These are phyloP conservation scores for Leccinum pachyderme DNA, from an alignment of 1,284 basidiomycete species.

Conservation along the genomic window DNA sequence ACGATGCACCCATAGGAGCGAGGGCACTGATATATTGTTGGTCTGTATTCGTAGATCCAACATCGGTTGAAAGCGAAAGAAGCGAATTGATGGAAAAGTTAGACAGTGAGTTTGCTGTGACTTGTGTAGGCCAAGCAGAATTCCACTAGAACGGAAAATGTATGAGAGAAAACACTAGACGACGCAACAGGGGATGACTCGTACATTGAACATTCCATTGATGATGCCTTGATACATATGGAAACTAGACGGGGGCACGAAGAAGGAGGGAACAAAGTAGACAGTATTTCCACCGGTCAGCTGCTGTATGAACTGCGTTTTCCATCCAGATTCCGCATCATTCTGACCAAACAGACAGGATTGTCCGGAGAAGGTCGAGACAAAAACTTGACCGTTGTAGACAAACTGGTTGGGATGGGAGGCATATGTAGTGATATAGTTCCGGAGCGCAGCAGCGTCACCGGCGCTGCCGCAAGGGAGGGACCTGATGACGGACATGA, in stretches of 20 bases:
- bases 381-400: conserved; percentile 58
- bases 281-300: conserved; percentile 48
- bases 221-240: conserved; percentile 47
- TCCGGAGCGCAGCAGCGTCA: conserved; percentile 58
- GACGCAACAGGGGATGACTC: conserved; percentile 7
- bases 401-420: conserved; percentile 64
- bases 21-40: conserved; percentile 43
- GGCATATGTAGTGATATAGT: conserved; percentile 57
- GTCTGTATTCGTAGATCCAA: conserved; percentile 51
- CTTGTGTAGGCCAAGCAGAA: conserved; percentile 59
- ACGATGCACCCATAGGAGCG: conserved; percentile 27
- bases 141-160: conserved; percentile 49
- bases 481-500: conserved; percentile 37
- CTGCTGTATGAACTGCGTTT: conserved; percentile 51
- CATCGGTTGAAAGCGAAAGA: conserved; percentile 37
- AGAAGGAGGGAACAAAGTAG: conserved; percentile 67
- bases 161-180: conserved; percentile 3
- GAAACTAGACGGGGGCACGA: conserved; percentile 55
- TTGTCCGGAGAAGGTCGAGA: conserved; percentile 81
- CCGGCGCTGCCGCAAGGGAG: conserved; percentile 53
- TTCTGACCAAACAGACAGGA: conserved; percentile 66
- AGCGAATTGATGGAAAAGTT: conserved; percentile 28
- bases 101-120: conserved; percentile 46
- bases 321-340: conserved; percentile 54
- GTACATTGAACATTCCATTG: conserved; percentile 62